Evolutionary conservation across 2,329 filamentous ascomycete species (phyloP), one percentile per base, ranked within the genome.

Genomic region (Rutstroemia sp.): DNA sequence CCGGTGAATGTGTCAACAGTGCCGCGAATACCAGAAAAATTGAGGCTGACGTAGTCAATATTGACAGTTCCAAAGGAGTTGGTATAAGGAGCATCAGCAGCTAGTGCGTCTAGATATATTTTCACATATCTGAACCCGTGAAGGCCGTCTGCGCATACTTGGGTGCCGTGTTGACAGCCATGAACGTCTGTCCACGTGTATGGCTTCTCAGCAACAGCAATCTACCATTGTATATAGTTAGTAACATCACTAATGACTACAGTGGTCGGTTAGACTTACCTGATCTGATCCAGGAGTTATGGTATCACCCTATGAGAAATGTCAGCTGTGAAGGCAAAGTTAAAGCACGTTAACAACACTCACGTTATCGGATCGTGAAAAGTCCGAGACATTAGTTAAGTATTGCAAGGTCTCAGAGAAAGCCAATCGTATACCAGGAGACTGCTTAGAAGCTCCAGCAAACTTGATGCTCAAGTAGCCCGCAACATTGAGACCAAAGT

Each of bases 111-210:
- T 3, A 80, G 68, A 46, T 71, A 72, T 27, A 80, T 73, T 52
- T 73, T 77, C 40, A 80, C 61, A 57, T 79, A 80, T 39, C 78
- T 73, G 61, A 80, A 80, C 5, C 76, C 78, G 53, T 80, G 78
- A 5, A 80, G 66, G 2, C 78, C 78, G 56, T 80, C 78, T 0
- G 74, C 68, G 61, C 78, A 80, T 12, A 80, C 76, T 56, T 77
- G 65, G 5, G 57, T 68, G 17, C 65, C 70, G 46, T 72, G 65
- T 42, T 73, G 65, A 57, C 77, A 80, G 10, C 76, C 76, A 52
- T 73, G 69, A 38, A 69, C 65, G 55, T 77, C 68, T 9, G 67
- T 71, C 77, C 77, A 80, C 2, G 70, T 74, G 55, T 75, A 78
- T 4, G 70, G 63, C 3, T 69, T 54, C 3, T 68, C 64, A 39